phyloP scores from a whole-genome alignment of 164 flowering plant genomes.

The Litsea cubeba region DNA sequence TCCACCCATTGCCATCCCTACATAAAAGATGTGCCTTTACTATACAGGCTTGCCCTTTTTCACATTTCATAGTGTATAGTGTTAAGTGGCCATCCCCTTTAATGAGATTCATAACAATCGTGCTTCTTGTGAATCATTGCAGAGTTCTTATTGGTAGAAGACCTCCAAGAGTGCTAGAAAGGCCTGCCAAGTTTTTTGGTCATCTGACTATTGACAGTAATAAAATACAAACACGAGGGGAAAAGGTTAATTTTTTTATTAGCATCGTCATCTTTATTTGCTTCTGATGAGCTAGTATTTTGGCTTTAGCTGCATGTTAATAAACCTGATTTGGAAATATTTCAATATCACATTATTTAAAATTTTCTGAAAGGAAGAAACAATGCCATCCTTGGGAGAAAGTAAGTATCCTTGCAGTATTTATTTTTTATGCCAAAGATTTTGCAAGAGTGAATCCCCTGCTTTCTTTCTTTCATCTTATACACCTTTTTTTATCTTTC shows the following conservation, averaged over 20 bases:
- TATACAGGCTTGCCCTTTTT: not conserved
- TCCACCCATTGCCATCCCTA: too few relatives aligned
- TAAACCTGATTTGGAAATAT: not conserved
- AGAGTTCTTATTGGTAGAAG: conserved; percentile 55
- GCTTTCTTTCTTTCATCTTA: not conserved
- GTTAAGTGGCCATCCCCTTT: not conserved
- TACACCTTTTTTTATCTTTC: not conserved
- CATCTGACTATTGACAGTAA: conserved; percentile 52
- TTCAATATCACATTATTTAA: not conserved
- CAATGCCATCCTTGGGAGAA: not conserved
- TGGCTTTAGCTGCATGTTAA: not conserved
- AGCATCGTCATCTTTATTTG: not conserved
- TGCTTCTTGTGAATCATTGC: conserved; percentile 14
- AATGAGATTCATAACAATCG: not conserved
- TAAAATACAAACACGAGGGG: conserved; percentile 36
- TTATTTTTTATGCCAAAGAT: not conserved
- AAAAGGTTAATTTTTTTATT: conserved; percentile 24
- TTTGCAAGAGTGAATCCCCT: not conserved
- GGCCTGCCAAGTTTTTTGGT: conserved; percentile 41
- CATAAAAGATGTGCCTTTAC: not conserved
- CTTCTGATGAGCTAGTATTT: not conserved
- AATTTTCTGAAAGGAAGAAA: too few relatives aligned
- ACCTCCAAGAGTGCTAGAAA: conserved; percentile 24
- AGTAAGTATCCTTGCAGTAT: not conserved
- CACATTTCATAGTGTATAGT: not conserved